Evolutionary conservation across 2,329 filamentous ascomycete species (phyloP), one percentile per base, ranked within the genome.

Genomic region (Biscogniauxia mediterranea): DNA sequence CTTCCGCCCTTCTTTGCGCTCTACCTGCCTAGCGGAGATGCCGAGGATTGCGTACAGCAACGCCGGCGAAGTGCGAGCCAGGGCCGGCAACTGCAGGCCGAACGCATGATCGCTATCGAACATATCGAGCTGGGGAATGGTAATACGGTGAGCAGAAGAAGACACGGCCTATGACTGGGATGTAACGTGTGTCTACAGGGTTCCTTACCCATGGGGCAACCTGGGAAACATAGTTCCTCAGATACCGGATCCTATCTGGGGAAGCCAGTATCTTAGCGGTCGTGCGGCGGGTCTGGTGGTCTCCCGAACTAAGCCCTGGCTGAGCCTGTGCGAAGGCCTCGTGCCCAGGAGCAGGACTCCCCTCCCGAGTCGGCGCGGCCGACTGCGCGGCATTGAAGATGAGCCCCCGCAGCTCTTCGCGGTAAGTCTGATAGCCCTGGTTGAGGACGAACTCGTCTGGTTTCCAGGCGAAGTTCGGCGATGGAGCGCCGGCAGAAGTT

Each of bases 61-160:
- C 58, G 80, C 75, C 0, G 79, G 75, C 13, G 79, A 80, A 17
- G 73, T 73, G 28, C 77, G 79, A 1, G 83, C 82, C 20, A 85
- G 68, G 4, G 79, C 73, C 0, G 83, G 81, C 1, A 86, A 73
- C 49, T 83, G 77, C 1, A 83, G 77, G 3, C 81, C 81, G 65
- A 87, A 86, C 3, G 78, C 78, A 19, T 81, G 78, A 25, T 80
- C 74, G 26, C 77, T 79, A 66, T 87, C 84, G 62, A 85, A 85
- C 76, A 85, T 86, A 67, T 87, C 84, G 15, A 86, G 78, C 81
- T 81, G 53, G 17, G 17, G 21, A n/a, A 4, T n/a, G 64, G 64
- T 1, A 56, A 13, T 2, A 46, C 17, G 38, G 38, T 46, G 17
- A 46, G 38, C 38, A 46, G 38, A n/a, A 46, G 38, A 5, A 46